Evolutionary conservation across 305 asterid species (phyloP).

Genomic region (Withania somnifera): DNA sequence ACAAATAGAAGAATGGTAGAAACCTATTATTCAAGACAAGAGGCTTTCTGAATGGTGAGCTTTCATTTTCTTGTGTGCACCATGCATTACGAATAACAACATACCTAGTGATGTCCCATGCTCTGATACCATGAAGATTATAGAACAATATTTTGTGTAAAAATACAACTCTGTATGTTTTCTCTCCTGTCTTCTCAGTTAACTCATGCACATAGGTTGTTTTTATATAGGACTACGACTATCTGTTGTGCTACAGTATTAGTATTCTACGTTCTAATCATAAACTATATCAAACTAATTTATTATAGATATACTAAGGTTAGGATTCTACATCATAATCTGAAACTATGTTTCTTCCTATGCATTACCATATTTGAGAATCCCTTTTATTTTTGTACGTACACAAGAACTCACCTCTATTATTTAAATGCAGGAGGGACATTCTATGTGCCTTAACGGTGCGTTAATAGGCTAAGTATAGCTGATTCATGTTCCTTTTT

Average conservation of each 20-base stretch:
- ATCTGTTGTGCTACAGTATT: not conserved
- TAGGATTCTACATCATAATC: not conserved
- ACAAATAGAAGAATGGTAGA: constrained; percentile 88
- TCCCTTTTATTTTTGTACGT: constrained; percentile 43
- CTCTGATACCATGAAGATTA: not conserved
- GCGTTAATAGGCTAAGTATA: constrained; percentile 1
- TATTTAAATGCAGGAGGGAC: constrained; percentile 88
- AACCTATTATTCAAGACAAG: constrained; percentile 79
- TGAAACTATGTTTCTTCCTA: not conserved
- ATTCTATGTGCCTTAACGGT: constrained; percentile 5
- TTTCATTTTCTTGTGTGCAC: constrained; percentile 11
- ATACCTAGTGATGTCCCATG: not conserved
- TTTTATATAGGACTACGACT: not conserved
- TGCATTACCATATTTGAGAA: constrained; percentile 7
- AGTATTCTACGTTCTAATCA: not conserved
- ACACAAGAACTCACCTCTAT: constrained; percentile 79
- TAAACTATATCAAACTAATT: not conserved
- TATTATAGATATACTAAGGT: not conserved
- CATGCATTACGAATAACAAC: not conserved
- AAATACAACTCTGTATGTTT: not conserved
- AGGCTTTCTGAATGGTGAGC: constrained; percentile 86
- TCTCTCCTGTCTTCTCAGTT: not conserved
- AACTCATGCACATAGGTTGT: not conserved
- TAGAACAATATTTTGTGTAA: not conserved
- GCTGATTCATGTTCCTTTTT: not conserved